Percentiles rank a stretch among this genome's conserved stretches.
These are phyloP conservation scores for Xylaria sp. DNA, from an alignment of 2,329 filamentous ascomycete genomes.

Conservation along the genomic window DNA sequence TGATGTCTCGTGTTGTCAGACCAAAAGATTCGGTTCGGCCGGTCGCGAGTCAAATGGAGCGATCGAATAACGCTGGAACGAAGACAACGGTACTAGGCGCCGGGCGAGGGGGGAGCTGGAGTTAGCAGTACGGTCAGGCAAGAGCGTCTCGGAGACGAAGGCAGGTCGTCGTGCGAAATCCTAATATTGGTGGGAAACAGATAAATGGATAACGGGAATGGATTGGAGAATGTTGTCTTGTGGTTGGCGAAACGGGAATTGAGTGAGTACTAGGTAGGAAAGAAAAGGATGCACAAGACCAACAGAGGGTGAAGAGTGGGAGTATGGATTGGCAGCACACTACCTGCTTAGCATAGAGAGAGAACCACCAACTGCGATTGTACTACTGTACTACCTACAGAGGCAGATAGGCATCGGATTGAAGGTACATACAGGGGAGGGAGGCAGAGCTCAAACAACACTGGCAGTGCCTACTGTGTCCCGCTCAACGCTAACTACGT, in stretches of 20 bases:
- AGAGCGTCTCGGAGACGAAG: constrained; percentile 22
- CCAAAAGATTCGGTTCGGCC: constrained; percentile 30
- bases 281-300: constrained; percentile 38
- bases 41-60: constrained; percentile 34
- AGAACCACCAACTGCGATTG: constrained; percentile 11
- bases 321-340: constrained; percentile 27
- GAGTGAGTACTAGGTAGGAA: constrained; percentile 24
- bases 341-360: constrained; percentile 2
- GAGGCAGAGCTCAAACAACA: constrained; percentile 7
- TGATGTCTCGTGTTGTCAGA: constrained; percentile 27
- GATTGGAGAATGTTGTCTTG: constrained; percentile 35
- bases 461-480: background rate
- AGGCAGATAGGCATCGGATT: background rate
- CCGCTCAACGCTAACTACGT: background rate
- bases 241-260: constrained; percentile 32
- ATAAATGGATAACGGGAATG: constrained; percentile 20
- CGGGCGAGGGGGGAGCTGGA: constrained; percentile 24
- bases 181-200: constrained; percentile 14
- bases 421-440: background rate
- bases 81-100: constrained; percentile 16
- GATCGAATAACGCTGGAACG: constrained; percentile 18
- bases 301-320: constrained; percentile 33
- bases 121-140: constrained; percentile 31
- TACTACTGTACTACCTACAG: constrained; percentile 8
- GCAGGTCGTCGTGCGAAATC: constrained; percentile 13